A percentile compares a stretch with the other conserved stretches of the same genome.
These are phyloP conservation scores for Abrus pulchellus DNA, from an alignment of 306 rosid genomes.

Conservation along the genomic window DNA sequence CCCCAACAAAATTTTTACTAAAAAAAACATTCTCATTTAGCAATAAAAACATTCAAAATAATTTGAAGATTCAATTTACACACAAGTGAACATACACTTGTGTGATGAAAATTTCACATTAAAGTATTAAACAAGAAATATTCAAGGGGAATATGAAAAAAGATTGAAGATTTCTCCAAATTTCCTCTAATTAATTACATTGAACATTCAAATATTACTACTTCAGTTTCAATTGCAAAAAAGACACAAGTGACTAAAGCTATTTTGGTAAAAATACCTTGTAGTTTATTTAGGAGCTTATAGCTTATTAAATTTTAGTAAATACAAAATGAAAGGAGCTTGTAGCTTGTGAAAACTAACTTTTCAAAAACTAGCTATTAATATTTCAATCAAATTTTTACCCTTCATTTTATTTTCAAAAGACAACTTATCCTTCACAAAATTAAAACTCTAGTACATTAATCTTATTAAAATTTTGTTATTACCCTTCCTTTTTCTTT, in stretches of 20 bases:
- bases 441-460: too few species aligned
- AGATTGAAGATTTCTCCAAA: slow-evolving; percentile 5
- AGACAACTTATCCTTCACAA: too few species aligned
- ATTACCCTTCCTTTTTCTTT: too few species aligned
- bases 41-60: slow-evolving; percentile 7
- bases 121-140: not conserved
- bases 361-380: too few species aligned
- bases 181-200: not conserved
- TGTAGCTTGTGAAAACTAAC: too few species aligned
- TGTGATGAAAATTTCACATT: not conserved
- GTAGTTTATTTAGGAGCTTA: too few species aligned
- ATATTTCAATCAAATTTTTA: too few species aligned
- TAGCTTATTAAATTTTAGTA: too few species aligned
- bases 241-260: not conserved
- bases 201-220: not conserved
- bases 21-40: slow-evolving; percentile 11
- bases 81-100: not conserved
- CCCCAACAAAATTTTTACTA: not conserved
- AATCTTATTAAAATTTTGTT: too few species aligned
- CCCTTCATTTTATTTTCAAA: too few species aligned
- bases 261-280: too few species aligned
- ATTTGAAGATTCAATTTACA: slow-evolving; percentile 19
- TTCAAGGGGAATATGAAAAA: slow-evolving; percentile 2
- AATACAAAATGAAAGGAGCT: too few species aligned
- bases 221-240: slow-evolving; percentile 15